phyloP scores from a whole-genome alignment of 108 stramenopile genomes.

The Chaetoceros tenuissimus region DNA sequence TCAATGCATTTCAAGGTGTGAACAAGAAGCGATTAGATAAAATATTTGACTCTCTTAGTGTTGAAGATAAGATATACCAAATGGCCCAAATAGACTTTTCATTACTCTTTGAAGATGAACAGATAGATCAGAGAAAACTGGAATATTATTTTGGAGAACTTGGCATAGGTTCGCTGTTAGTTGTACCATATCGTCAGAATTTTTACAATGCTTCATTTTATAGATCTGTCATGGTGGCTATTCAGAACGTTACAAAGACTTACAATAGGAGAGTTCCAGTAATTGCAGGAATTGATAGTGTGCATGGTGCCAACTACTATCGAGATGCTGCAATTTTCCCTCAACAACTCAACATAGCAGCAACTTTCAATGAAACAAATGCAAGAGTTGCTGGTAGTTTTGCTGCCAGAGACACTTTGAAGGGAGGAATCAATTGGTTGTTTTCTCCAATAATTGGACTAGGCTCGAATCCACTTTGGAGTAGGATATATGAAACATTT shows the following conservation, averaged over 20 bases:
- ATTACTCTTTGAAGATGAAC: conserved; percentile 25
- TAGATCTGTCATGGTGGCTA: conserved; percentile 20
- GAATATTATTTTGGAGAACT: conserved; percentile 38
- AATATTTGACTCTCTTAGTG: conserved; percentile 19
- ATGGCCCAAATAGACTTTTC: conserved; percentile 52
- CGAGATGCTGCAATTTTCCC: conserved; percentile 54
- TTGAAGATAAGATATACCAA: conserved; percentile 41
- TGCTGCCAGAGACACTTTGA: conserved; percentile 59
- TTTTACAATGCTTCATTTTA: conserved; percentile 17
- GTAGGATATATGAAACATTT: conserved; percentile 77
- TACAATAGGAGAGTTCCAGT: conserved; percentile 41
- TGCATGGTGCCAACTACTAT: conserved; percentile 85
- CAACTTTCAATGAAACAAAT: conserved; percentile 53
- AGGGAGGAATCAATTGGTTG: conserved; percentile 71
- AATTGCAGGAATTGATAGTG: conserved; percentile 68
- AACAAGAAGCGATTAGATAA: conserved; percentile 6
- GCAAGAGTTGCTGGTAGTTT: conserved; percentile 42
- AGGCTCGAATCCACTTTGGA: conserved; percentile 61
- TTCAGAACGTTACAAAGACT: conserved; percentile 32
- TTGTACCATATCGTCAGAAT: conserved; percentile 10
- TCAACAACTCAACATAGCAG: conserved; percentile 70
- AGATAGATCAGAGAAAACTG: conserved; percentile 4
- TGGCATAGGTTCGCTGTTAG: conserved; percentile 45
- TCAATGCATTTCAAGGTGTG: not conserved
- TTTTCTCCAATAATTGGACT: conserved; percentile 77